Percentiles rank a stretch among this genome's conserved stretches.
These are phyloP conservation scores for Didymellaceae sp. DNA, from an alignment of 2,329 filamentous ascomycete genomes.

Conservation along the genomic window DNA sequence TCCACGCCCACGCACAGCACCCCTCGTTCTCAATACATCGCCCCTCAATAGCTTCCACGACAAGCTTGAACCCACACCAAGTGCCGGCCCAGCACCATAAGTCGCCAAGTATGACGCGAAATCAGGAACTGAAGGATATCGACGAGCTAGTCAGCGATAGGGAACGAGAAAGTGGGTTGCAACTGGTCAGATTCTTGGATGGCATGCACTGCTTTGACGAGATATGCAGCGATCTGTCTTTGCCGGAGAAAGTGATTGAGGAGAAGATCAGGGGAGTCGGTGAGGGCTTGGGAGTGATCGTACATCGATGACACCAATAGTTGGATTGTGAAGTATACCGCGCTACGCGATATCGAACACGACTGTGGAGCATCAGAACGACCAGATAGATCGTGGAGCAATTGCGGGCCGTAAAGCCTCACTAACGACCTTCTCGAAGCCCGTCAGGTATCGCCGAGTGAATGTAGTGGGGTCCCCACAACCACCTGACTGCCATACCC, in stretches of 20 bases:
- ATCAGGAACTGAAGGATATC: conserved; percentile 21
- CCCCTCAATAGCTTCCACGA: conserved; percentile 26
- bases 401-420: conserved; percentile 7
- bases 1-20: conserved; percentile 18
- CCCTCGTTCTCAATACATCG: conserved; percentile 28
- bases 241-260: conserved; percentile 74
- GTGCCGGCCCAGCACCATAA: conserved; percentile 11
- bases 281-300: conserved; percentile 41
- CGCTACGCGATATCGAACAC: not conserved
- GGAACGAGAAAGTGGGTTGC: conserved; percentile 37
- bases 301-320: conserved; percentile 24
- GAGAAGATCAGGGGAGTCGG: conserved; percentile 64
- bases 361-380: not conserved
- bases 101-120: conserved; percentile 10
- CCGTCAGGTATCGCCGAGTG: not conserved
- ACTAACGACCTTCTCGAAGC: conserved; percentile 3
- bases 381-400: not conserved
- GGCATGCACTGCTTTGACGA: conserved; percentile 80
- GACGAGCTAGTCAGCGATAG: conserved; percentile 24
- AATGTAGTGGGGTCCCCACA: conserved; percentile 10
- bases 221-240: conserved; percentile 77
- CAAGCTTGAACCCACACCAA: conserved; percentile 11
- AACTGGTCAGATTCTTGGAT: conserved; percentile 72
- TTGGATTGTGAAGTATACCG: not conserved
- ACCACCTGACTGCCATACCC: conserved; percentile 9